These are phyloP conservation scores for Earliella scabrosa DNA, from an alignment of 1,284 basidiomycete genomes.

Conservation along the genomic window DNA sequence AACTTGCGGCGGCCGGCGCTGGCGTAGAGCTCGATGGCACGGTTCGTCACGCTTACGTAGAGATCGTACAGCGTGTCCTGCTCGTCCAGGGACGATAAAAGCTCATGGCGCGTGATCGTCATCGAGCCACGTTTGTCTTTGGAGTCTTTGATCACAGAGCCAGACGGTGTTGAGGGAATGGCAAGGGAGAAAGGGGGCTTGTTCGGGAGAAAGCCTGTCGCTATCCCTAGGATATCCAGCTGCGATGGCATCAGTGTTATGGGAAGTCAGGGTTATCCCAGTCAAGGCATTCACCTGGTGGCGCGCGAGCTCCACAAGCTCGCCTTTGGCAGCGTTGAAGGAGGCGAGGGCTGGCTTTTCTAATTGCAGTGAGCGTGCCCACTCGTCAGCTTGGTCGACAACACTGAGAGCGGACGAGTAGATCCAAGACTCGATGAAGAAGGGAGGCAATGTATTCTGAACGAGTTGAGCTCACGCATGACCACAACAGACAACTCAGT, in stretches of 20 bases:
- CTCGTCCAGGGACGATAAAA: slow-evolving; percentile 65
- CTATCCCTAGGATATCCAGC: slow-evolving; percentile 85
- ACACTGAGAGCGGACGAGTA: slow-evolving; percentile 91
- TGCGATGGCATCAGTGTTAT: slow-evolving; percentile 35
- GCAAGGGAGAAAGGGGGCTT: slow-evolving; percentile 73
- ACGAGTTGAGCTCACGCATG: not conserved
- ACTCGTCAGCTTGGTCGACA: slow-evolving; percentile 83
- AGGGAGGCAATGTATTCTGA: slow-evolving; percentile 71
- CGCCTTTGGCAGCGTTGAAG: slow-evolving; percentile 77
- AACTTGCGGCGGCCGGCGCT: slow-evolving; percentile 83
- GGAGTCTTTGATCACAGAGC: slow-evolving; percentile 14
- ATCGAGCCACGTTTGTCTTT: slow-evolving; percentile 35
- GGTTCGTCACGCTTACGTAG: slow-evolving; percentile 76
- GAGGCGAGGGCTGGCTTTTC: slow-evolving; percentile 48
- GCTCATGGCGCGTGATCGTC: slow-evolving; percentile 64
- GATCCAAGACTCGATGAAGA: slow-evolving; percentile 93
- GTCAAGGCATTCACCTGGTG: slow-evolving; percentile 60
- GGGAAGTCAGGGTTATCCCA: slow-evolving; percentile 5
- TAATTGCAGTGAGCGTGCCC: slow-evolving; percentile 56
- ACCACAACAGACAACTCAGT: too few relatives aligned
- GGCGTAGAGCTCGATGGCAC: slow-evolving; percentile 83
- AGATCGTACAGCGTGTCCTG: slow-evolving; percentile 71
- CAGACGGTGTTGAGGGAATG: slow-evolving; percentile 22
- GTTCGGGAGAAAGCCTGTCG: slow-evolving; percentile 70
- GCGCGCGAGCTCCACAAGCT: slow-evolving; percentile 82